Conservation (phyloP, 129 eudicot genomes). For the Flaveria brownii region DNA sequence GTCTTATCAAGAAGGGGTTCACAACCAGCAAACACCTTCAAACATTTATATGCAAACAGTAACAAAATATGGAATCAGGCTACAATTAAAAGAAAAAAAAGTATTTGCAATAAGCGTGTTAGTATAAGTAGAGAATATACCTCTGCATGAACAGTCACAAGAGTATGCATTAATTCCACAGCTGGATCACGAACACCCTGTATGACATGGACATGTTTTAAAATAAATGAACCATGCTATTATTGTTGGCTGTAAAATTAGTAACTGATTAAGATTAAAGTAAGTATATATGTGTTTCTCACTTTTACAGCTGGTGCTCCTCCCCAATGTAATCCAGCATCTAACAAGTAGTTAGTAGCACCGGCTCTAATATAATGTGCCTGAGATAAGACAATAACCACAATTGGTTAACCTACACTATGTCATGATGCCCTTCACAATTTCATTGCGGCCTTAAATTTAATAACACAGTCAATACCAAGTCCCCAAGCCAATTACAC, state of each 20-base stretch:
- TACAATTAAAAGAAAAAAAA: not conserved
- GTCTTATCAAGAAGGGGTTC: slow-evolving; percentile 85
- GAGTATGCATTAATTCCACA: slow-evolving; percentile 76
- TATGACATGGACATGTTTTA: not conserved
- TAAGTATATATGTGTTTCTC: slow-evolving; percentile 28
- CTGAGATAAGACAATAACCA: slow-evolving; percentile 37
- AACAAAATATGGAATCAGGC: not conserved
- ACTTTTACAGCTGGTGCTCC: slow-evolving; percentile 90
- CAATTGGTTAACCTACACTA: not conserved
- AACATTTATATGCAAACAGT: not conserved
- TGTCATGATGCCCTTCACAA: too few relatives aligned
- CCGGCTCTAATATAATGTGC: slow-evolving; percentile 72
- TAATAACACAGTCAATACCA: not conserved
- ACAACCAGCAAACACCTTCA: slow-evolving; percentile 85
- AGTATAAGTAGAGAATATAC: slow-evolving; percentile 32
- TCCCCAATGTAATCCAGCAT: slow-evolving; percentile 94
- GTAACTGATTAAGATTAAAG: not conserved
- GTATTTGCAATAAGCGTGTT: too few relatives aligned
- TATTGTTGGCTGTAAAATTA: not conserved
- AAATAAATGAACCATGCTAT: slow-evolving; percentile 5
- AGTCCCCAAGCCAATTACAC: not conserved
- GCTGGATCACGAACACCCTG: slow-evolving; percentile 96
- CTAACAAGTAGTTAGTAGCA: slow-evolving; percentile 72
- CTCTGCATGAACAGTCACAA: slow-evolving; percentile 93
- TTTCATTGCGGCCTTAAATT: not conserved